Conservation (phyloP, 257 asterid species). For the Gentiana straminea region DNA sequence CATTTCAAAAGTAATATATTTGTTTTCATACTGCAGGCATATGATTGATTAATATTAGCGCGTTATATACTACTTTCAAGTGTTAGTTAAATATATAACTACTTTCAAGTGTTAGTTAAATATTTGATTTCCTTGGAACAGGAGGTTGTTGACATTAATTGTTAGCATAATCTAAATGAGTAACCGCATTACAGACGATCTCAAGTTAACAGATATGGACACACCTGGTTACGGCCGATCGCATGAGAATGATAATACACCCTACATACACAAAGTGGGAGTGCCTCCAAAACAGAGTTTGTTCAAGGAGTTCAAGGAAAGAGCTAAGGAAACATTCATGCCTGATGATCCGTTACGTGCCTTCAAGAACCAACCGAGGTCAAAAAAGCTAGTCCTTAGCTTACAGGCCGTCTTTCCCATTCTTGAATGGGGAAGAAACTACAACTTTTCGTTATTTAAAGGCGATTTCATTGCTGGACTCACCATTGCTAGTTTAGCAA, state of each 20-base stretch:
- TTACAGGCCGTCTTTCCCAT: slow-evolving; percentile 48
- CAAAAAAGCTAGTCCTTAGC: slow-evolving; percentile 28
- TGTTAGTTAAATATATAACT: background rate
- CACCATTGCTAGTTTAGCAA: slow-evolving; percentile 74
- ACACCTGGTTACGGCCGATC: slow-evolving; percentile 17
- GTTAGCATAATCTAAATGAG: slow-evolving; percentile 5
- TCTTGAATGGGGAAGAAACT: slow-evolving; percentile 56
- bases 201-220: slow-evolving; percentile 4
- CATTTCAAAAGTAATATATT: background rate
- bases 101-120: background rate
- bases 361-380: slow-evolving; percentile 39
- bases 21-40: background rate
- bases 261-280: slow-evolving; percentile 50
- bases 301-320: slow-evolving; percentile 31
- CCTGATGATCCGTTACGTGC: slow-evolving; percentile 60
- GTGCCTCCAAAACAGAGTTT: slow-evolving; percentile 48
- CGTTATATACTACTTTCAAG: background rate
- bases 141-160: background rate
- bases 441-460: slow-evolving; percentile 39
- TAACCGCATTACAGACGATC: background rate
- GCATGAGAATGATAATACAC: slow-evolving; percentile 12
- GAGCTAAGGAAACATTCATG: slow-evolving; percentile 54
- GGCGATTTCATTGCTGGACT: slow-evolving; percentile 79
- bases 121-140: background rate
- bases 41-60: too few species aligned